Base-by-base conservation (phyloP, 257 asterid species). In the Solanum chilense region DNA sequence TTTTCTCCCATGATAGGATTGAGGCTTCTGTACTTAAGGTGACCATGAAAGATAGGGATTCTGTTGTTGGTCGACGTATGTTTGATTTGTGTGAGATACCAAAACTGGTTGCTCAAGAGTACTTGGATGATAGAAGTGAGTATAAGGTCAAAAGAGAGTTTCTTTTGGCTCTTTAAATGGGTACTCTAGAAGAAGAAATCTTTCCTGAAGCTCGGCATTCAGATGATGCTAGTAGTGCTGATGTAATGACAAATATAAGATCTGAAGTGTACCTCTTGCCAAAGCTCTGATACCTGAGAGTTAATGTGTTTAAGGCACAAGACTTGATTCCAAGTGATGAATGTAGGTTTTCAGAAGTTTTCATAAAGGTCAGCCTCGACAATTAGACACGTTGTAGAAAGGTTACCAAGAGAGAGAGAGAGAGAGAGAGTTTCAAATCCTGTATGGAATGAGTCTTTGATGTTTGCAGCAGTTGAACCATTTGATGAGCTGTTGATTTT, bases 151-250 rank as follows among this genome's bases (percentile, higher is more conserved):
- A 69, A 52, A 97, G 97, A 1, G 97, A 94, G 91, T 87, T 94
- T 16, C 93, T 93, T 96, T 83, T 93, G 88, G 97, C 98, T 39
- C 94, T 92, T 86, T 94, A 95, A 97, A 93, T 92, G 95, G 97
- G 97, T 47, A 92, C 94, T 62, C 98, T 93, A 80, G 95, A 95
- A 33, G 96, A 93, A 15, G 95, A 94, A 90, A 94, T 94, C 1
- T 94, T 94, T 87, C 94, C 98, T 0, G 98, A 93, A 86, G 93
- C 97, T 0, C 92, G 94, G 93, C 95, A 90, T 86, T 93, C 98
- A 0, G 95, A 94, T 90, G 95, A 94, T 70, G 93, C 92, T 52
- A 52, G 62, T 52, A 6, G 62, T 52, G 4, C n/a, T 52, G 62
- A 52, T 52, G 62, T 52, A 75, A 90, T 94, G 9, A 89, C 93